phyloP scores from a whole-genome alignment of 495 filamentous ascomycete genomes.

The Hyaloscypha hepaticicola region DNA sequence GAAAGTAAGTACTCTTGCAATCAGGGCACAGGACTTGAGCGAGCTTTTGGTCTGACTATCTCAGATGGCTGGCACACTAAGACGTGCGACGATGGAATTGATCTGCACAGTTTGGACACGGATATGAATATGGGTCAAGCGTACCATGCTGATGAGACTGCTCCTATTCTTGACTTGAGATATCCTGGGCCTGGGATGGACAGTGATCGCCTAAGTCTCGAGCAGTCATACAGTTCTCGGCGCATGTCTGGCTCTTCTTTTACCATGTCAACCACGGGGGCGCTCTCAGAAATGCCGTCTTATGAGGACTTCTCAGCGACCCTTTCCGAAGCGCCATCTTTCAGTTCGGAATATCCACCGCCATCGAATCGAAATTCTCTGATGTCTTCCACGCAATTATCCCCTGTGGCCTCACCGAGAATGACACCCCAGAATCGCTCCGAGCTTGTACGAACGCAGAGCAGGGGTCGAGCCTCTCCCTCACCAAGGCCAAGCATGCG shows the following conservation, averaged over 20 bases:
- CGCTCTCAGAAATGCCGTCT: slow-evolving; percentile 55
- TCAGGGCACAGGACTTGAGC: slow-evolving; percentile 19
- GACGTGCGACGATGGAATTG: slow-evolving; percentile 49
- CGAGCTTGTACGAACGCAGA: slow-evolving; percentile 56
- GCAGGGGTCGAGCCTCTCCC: slow-evolving; percentile 61
- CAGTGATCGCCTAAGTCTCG: slow-evolving; percentile 28
- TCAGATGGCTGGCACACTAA: slow-evolving; percentile 51
- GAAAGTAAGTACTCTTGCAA: slow-evolving; percentile 45
- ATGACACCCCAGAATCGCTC: slow-evolving; percentile 56
- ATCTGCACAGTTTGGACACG: slow-evolving; percentile 44
- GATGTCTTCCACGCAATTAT: slow-evolving; percentile 58
- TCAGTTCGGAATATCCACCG: slow-evolving; percentile 55
- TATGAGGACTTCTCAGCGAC: slow-evolving; percentile 60
- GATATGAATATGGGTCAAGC: slow-evolving; percentile 56
- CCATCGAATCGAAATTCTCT: slow-evolving; percentile 56
- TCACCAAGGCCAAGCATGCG: slow-evolving; percentile 63
- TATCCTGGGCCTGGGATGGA: slow-evolving; percentile 36
- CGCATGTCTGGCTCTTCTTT: slow-evolving; percentile 60
- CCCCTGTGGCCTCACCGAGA: slow-evolving; percentile 57
- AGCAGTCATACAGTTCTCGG: slow-evolving; percentile 41
- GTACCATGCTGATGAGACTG: slow-evolving; percentile 54
- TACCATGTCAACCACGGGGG: slow-evolving; percentile 56
- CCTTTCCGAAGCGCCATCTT: slow-evolving; percentile 54
- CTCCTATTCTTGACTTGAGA: slow-evolving; percentile 53
- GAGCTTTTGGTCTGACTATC: slow-evolving; percentile 29